Conservation (phyloP, 257 asterid species). For the Solanum virginianum region DNA sequence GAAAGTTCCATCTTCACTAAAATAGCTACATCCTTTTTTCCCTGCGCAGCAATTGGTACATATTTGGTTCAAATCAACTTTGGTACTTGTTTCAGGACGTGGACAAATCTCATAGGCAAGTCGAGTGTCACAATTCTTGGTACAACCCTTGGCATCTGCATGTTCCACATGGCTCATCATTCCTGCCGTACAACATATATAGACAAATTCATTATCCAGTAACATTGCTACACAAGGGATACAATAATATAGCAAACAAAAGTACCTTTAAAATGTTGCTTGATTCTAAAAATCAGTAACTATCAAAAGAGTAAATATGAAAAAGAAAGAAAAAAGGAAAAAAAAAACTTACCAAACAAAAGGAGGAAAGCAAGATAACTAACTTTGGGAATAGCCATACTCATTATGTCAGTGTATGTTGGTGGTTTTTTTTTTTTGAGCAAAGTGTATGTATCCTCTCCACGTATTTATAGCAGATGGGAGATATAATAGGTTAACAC, state of each 20-base stretch:
- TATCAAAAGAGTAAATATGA: not conserved
- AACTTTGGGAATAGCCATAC: slow-evolving; percentile 1
- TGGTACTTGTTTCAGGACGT: not conserved
- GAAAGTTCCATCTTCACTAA: not conserved
- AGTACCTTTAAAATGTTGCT: not conserved
- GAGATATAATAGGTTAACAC: not conserved
- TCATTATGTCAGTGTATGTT: not conserved
- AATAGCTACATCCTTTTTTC: not conserved
- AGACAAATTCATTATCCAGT: not conserved
- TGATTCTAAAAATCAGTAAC: not conserved
- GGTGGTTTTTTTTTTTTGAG: not conserved
- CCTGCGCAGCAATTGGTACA: not conserved
- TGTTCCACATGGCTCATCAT: not conserved
- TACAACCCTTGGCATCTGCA: not conserved
- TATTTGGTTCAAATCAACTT: not conserved
- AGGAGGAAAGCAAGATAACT: not conserved
- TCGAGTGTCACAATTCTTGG: not conserved
- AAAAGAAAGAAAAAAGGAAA: not conserved
- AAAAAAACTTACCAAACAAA: not conserved
- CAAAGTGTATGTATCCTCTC: not conserved
- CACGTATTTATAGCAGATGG: not conserved
- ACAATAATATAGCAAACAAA: not conserved
- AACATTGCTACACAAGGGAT: not conserved
- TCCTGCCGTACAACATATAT: not conserved
- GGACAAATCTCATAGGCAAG: not conserved